Evolutionary conservation across 257 asterid species (phyloP).

Genomic region (Solanum lycopersicoides): DNA sequence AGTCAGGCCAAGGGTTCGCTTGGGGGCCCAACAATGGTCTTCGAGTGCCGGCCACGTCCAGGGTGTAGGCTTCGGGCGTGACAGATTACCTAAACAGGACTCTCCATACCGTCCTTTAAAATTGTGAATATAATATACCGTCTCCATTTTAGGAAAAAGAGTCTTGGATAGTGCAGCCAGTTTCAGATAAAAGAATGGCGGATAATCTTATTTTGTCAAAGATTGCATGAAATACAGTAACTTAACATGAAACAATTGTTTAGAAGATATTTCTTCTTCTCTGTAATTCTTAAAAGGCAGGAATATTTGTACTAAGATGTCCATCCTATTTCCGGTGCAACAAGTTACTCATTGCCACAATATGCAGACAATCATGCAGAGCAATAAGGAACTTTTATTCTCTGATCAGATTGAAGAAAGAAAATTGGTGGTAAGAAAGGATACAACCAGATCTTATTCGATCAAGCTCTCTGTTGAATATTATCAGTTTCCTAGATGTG

Average conservation of each 20-base stretch:
- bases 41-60: too few relatives aligned
- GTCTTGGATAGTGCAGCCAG: conserved; percentile 64
- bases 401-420: background rate
- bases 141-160: conserved; percentile 75
- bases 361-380: background rate
- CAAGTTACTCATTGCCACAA: background rate
- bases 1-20: too few relatives aligned
- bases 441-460: conserved; percentile 96
- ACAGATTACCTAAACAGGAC: conserved; percentile 63
- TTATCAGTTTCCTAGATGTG: conserved; percentile 53
- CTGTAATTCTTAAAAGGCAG: background rate
- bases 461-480: conserved; percentile 91
- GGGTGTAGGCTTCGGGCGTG: too few relatives aligned
- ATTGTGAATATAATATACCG: conserved; percentile 88
- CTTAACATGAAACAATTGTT: background rate
- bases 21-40: too few relatives aligned
- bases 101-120: conserved; percentile 70
- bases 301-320: background rate
- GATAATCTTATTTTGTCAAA: conserved; percentile 53
- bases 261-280: background rate
- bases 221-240: background rate
- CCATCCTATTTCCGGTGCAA: background rate
- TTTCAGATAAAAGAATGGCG: conserved; percentile 85
- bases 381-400: background rate
- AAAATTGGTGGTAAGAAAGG: conserved; percentile 20